Evolutionary conservation across 441 rosid genomes (phyloP).

Genomic region (Jatropha podagrica): DNA sequence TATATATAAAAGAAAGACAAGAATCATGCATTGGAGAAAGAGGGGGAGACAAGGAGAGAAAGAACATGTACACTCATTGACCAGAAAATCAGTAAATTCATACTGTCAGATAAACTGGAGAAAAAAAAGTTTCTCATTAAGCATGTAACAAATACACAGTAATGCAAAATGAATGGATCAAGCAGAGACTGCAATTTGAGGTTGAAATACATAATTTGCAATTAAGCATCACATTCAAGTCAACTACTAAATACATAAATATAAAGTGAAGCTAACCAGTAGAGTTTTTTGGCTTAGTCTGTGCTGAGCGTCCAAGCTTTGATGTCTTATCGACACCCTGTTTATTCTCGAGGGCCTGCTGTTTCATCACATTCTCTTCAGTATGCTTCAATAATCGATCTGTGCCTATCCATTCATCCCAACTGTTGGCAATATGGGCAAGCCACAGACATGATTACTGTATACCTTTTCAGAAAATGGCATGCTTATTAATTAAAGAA

Average conservation of each 20-base stretch:
- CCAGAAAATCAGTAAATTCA: neutral
- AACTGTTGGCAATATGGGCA: constrained; percentile 80
- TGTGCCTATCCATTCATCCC: constrained; percentile 99
- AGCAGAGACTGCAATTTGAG: constrained; percentile 1
- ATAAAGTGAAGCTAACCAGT: constrained; percentile 49
- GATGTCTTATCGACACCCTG: constrained; percentile 76
- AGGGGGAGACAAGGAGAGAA: neutral
- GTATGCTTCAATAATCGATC: constrained; percentile 83
- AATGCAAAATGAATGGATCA: neutral
- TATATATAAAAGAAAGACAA: neutral
- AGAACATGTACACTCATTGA: neutral
- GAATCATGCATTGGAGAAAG: neutral
- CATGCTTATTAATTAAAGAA: constrained; percentile 38
- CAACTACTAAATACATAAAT: neutral
- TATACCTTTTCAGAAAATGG: constrained; percentile 36
- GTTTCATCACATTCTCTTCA: constrained; percentile 83
- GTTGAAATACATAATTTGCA: neutral
- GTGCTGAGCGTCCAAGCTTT: constrained; percentile 77
- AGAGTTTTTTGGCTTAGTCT: constrained; percentile 69
- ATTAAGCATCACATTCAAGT: neutral
- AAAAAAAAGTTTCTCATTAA: neutral
- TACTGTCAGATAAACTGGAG: neutral
- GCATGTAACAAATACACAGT: neutral
- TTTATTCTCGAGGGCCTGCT: constrained; percentile 80
- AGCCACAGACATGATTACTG: constrained; percentile 50